These are phyloP conservation scores for Candida corydali DNA, from an alignment of 805 yeast genomes.

Conservation along the genomic window DNA sequence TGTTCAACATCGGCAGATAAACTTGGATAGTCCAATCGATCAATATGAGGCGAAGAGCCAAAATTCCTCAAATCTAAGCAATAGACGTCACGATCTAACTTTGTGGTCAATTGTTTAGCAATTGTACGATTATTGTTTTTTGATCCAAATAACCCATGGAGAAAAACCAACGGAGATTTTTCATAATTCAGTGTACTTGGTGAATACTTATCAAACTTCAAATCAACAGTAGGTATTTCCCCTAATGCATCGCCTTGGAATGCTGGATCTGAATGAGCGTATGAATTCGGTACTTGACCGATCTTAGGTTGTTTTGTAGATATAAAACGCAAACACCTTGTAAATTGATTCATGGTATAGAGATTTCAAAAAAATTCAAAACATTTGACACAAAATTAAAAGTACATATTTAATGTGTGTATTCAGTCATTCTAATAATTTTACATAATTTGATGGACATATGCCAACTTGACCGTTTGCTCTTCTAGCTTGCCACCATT, in stretches of 20 bases:
- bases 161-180: constrained; percentile 65
- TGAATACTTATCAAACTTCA: constrained; percentile 49
- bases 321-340: not conserved
- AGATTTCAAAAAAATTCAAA: not conserved
- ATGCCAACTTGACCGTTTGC: constrained; percentile 91
- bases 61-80: constrained; percentile 84
- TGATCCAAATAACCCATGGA: constrained; percentile 90
- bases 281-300: constrained; percentile 7
- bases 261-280: constrained; percentile 9
- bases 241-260: constrained; percentile 32
- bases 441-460: constrained; percentile 92
- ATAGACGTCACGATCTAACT: constrained; percentile 54
- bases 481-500: constrained; percentile 98
- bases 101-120: constrained; percentile 52
- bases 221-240: constrained; percentile 46
- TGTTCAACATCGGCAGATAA: constrained; percentile 82
- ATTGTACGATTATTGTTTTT: constrained; percentile 77
- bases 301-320: constrained; percentile 4
- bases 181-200: constrained; percentile 15
- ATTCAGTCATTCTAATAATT: constrained; percentile 46
- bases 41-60: constrained; percentile 83
- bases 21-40: constrained; percentile 70
- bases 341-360: not conserved
- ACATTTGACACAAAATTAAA: not conserved
- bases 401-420: not conserved